Base-by-base conservation (phyloP, 1,284 basidiomycete genomes). In the Ceratobasidium sp. region DNA sequence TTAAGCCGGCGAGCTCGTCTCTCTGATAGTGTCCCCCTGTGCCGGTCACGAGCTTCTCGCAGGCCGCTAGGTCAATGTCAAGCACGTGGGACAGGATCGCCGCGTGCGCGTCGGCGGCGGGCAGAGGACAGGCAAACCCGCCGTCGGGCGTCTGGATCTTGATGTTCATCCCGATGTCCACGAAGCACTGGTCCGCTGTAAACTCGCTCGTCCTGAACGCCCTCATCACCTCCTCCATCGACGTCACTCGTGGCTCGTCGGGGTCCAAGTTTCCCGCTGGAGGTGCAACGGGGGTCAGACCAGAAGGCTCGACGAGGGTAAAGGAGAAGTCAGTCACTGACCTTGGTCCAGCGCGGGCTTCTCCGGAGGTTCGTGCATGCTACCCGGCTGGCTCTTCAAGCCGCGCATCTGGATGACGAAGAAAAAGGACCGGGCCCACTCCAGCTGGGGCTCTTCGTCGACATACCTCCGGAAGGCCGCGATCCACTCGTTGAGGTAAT, bases 371-470 rank as follows among this genome's bases (percentile, higher is more conserved):
- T 42, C 23, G 40, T 77, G 74, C 15, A 77, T 26, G 42, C 74
- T 77, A 6, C 15, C 54, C 4, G 56, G 40, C 23, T 15, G 1
- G 23, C 13, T 61, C 56, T 77, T 77, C 52, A 77, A 17, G 2
- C 74, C 74, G 9, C 74, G 46, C 64, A 77, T 67, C 54, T 77
- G 40, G n/a, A 67, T n/a, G 23, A 20, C 13, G 26, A 77, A 67
- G 42, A 77, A 57, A 17, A 68, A 77, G 2, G 42, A 57, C 26
- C 65, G 20, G 3, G 74, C 74, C 74, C 74, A 77, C 28, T 10
- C 23, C 9, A 77, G 64, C 65, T 59, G 13, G 1, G n/a, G 9
- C 12, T 10, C 20, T 2, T 7, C 33, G 26, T 77, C 17, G 9
- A 77, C 56, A 7, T 67, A 23, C 10, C 61, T 12, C 3, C 54